phyloP scores from a whole-genome alignment of 2,329 filamentous ascomycete genomes.

The Sclerotinia minor region DNA sequence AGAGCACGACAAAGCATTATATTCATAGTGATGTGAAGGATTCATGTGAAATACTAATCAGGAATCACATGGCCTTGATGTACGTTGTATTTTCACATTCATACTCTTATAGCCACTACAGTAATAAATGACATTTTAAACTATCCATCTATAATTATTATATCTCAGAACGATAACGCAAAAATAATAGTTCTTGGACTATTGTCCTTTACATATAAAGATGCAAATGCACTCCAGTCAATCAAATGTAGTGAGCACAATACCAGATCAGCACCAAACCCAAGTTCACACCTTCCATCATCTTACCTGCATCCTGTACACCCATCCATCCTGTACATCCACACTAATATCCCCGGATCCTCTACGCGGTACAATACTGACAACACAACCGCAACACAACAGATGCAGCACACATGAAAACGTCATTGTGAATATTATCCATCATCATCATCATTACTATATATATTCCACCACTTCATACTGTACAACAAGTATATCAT shows the following conservation, averaged over 20 bases:
- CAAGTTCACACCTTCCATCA: background rate
- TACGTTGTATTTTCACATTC: background rate
- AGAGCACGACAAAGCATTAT: background rate
- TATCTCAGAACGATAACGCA: background rate
- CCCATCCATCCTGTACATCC: background rate
- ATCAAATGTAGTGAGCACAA: background rate
- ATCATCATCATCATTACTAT: background rate
- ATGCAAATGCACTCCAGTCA: background rate
- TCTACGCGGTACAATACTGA: slow-evolving; percentile 3
- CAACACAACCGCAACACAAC: background rate
- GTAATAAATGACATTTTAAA: background rate
- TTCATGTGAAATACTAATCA: background rate
- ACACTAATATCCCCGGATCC: background rate
- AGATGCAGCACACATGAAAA: background rate
- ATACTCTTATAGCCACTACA: background rate
- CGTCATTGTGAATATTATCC: slow-evolving; percentile 2
- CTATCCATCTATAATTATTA: background rate
- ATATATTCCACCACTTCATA: background rate
- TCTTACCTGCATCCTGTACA: background rate
- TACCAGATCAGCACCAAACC: no score
- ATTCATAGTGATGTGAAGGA: background rate
- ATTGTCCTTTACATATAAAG: background rate
- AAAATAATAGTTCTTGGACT: background rate
- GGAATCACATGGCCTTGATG: background rate
- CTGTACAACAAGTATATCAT: background rate